Percentiles rank a stretch among this genome's conserved stretches.
These are phyloP conservation scores for Aspergillus glaucus DNA, from an alignment of 2,329 filamentous ascomycete genomes.

Conservation along the genomic window DNA sequence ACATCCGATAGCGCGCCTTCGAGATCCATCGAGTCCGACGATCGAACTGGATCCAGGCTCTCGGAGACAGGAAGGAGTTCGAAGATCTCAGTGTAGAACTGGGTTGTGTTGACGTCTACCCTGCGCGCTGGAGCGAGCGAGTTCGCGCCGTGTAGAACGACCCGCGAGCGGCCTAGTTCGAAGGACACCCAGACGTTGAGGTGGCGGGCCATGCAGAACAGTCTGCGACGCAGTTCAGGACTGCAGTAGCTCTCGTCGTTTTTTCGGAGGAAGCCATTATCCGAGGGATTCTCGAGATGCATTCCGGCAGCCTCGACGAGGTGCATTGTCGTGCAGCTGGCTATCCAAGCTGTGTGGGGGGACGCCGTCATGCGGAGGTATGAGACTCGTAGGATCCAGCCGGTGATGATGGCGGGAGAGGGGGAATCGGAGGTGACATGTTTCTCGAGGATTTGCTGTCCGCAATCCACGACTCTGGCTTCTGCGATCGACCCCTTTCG, in stretches of 20 bases:
- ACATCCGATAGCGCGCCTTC: slow-evolving; percentile 39
- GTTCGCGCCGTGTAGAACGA: slow-evolving; percentile 43
- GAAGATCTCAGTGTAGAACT: slow-evolving; percentile 46
- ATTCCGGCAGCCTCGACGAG: slow-evolving; percentile 48
- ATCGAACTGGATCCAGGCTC: slow-evolving; percentile 48
- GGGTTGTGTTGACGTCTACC: slow-evolving; percentile 21
- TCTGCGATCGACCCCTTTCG: slow-evolving; percentile 39
- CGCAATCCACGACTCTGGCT: slow-evolving; percentile 42
- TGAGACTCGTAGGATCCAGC: slow-evolving; percentile 49
- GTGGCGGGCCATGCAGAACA: slow-evolving; percentile 50
- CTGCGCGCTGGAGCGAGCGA: slow-evolving; percentile 35
- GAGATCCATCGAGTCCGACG: slow-evolving; percentile 38
- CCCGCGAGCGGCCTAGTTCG: slow-evolving; percentile 51
- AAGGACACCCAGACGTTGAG: slow-evolving; percentile 56
- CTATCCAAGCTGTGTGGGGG: slow-evolving; percentile 50
- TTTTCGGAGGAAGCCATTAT: slow-evolving; percentile 8
- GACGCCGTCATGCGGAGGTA: slow-evolving; percentile 50
- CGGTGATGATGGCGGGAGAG: slow-evolving; percentile 26
- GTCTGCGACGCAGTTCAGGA: slow-evolving; percentile 36
- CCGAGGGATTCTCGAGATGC: slow-evolving; percentile 22
- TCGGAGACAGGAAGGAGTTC: slow-evolving; percentile 49
- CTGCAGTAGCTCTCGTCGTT: slow-evolving; percentile 12
- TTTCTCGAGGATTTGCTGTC: slow-evolving; percentile 43
- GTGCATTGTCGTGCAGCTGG: slow-evolving; percentile 53
- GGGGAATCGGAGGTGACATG: slow-evolving; percentile 20